Evolutionary conservation across 2,329 filamentous ascomycete genomes (phyloP), one percentile per base, ranked within the genome.

Genomic region (Aspergillus niger): DNA sequence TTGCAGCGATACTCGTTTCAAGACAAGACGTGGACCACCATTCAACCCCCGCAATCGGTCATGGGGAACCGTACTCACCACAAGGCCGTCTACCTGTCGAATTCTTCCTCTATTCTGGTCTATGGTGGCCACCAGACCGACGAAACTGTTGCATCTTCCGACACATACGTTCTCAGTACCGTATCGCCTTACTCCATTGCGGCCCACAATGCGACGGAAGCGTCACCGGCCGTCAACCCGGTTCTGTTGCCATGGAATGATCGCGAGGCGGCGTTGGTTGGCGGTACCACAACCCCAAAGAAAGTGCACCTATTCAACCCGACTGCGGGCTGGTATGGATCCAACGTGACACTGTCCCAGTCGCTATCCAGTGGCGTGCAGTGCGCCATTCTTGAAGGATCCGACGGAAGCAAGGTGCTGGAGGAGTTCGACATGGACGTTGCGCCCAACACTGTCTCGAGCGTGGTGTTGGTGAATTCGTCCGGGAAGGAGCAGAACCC

Each of bases 391-490:
- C 77, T 96, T n/a, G 79, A 81, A 11, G 90, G 89, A 22, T 83
- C 86, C 44, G 91, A 97, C 73, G 87, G 85, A 28, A 93, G 90
- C 75, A 93, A 91, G 72, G 86, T 89, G 41, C 79, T 98, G 17
- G 87, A 92, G 67, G 86, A 88, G 10, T 97, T 95, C 68, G 87
- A 97, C 71, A 84, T 92, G 77, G 83, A 83, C 13, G 81, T 83
- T 8, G 86, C 88, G 0, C 93, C 94, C 3, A 96, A 96, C 71
- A 77, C 80, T 6, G 90, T 97, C 47, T 85, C 85, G 32, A 86
- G 90, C 58, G 86, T 89, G 32, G 83, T 91, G 17, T 76, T 97
- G 13, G 75, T 89, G 51, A 84, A 86, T 63, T 82, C 83, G 10
- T 80, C 82, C 43, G 90, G 90, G 15, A 65, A 72, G 17, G 48